phyloP scores from a whole-genome alignment of 495 filamentous ascomycete genomes.

The Pyrenula aspistea region DNA sequence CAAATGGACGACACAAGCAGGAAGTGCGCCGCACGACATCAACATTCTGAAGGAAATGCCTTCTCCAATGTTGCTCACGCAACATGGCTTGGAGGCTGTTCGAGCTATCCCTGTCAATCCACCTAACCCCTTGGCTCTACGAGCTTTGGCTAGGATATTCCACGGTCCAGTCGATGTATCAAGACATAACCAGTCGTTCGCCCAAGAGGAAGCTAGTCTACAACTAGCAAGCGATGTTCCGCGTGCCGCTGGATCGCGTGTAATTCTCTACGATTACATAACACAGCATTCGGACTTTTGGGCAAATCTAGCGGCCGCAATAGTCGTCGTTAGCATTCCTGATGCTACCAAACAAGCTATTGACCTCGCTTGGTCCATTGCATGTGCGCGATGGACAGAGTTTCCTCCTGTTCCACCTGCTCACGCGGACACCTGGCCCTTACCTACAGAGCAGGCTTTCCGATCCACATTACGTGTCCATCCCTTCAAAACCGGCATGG shows the following conservation, averaged over 20 bases:
- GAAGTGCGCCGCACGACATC: neutral
- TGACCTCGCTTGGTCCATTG: neutral
- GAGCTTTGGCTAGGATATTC: neutral
- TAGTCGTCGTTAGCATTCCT: neutral
- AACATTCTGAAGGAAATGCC: neutral
- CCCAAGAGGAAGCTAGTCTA: no score
- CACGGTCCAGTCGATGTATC: neutral
- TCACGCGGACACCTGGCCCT: neutral
- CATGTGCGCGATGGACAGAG: neutral
- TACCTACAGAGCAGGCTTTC: neutral
- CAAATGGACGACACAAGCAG: neutral
- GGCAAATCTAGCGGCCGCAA: neutral
- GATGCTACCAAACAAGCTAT: neutral
- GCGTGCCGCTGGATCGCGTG: neutral
- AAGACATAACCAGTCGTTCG: neutral
- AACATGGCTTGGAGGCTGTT: neutral
- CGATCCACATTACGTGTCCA: neutral
- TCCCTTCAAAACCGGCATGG: neutral
- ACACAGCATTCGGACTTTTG: neutral
- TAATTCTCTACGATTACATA: neutral
- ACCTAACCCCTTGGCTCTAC: neutral
- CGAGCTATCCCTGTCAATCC: neutral
- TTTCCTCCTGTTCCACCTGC: neutral
- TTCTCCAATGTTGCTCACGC: neutral
- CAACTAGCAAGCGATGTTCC: neutral